Evolutionary conservation across 2,329 filamentous ascomycete species (phyloP).

Genomic region (Pyrenochaeta sp.): DNA sequence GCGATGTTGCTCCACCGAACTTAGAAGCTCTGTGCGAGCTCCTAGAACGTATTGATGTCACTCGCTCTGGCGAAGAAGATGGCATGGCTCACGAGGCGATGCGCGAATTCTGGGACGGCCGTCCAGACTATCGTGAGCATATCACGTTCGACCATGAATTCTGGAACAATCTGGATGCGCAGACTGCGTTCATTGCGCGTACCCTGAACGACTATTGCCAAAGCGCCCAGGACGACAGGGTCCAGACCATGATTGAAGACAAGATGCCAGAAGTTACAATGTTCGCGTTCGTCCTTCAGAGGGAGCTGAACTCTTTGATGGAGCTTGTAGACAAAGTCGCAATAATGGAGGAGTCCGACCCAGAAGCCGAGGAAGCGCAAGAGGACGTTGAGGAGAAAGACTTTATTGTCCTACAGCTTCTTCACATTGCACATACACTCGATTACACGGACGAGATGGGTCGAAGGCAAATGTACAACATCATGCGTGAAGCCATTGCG

Average conservation of each 20-base stretch:
- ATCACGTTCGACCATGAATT: slow-evolving; percentile 77
- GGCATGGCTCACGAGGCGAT: slow-evolving; percentile 94
- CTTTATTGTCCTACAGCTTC: slow-evolving; percentile 93
- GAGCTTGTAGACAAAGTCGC: slow-evolving; percentile 67
- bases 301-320: slow-evolving; percentile 75
- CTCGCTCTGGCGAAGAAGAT: slow-evolving; percentile 87
- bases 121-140: slow-evolving; percentile 80
- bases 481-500: slow-evolving; percentile 85
- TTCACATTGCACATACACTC: slow-evolving; percentile 88
- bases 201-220: slow-evolving; percentile 96
- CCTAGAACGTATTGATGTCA: slow-evolving; percentile 90
- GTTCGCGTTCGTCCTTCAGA: slow-evolving; percentile 84
- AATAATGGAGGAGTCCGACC: slow-evolving; percentile 61
- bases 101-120: slow-evolving; percentile 94
- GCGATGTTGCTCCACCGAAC: slow-evolving; percentile 55
- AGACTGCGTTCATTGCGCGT: slow-evolving; percentile 87
- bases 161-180: slow-evolving; percentile 82
- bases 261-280: slow-evolving; percentile 95
- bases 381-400: slow-evolving; percentile 90
- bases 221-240: slow-evolving; percentile 74
- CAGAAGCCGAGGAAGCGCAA: slow-evolving; percentile 70
- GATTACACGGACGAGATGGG: slow-evolving; percentile 99
- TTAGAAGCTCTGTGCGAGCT: slow-evolving; percentile 89
- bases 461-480: slow-evolving; percentile 91
- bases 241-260: slow-evolving; percentile 80